Conservation (phyloP, 164 flowering plant genomes). For the Magnolia changhungtana region DNA sequence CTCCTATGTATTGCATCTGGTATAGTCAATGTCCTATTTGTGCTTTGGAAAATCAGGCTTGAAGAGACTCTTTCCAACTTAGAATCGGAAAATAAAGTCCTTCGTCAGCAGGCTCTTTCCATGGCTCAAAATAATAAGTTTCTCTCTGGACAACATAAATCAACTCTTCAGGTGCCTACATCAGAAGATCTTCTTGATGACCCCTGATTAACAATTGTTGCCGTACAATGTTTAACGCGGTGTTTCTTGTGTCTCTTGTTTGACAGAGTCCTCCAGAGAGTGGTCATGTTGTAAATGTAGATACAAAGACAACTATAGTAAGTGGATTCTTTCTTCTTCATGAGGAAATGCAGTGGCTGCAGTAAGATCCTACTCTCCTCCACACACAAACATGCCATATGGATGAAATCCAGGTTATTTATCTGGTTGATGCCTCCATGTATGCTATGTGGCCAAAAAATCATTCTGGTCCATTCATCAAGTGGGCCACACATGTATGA, state of each 20-base stretch:
- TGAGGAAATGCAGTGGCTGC: not conserved
- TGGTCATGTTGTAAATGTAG: constrained; percentile 37
- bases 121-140: constrained; percentile 76
- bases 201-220: not conserved
- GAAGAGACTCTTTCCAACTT: constrained; percentile 88
- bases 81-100: constrained; percentile 95
- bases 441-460: not conserved
- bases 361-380: not conserved
- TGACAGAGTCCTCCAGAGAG: constrained; percentile 63
- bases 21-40: not conserved
- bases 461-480: not conserved
- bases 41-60: constrained; percentile 41
- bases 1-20: not conserved
- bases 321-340: constrained; percentile 11
- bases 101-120: constrained; percentile 94
- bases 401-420: not conserved
- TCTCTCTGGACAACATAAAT: constrained; percentile 77
- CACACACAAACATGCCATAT: not conserved
- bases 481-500: not conserved
- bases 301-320: constrained; percentile 50
- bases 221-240: not conserved
- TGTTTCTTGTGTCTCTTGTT: constrained; percentile 9
- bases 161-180: constrained; percentile 66
- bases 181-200: not conserved
- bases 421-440: not conserved